Evolutionary conservation across 352 stramenopile species (phyloP).

Genomic region (Aphanomyces euteiches): DNA sequence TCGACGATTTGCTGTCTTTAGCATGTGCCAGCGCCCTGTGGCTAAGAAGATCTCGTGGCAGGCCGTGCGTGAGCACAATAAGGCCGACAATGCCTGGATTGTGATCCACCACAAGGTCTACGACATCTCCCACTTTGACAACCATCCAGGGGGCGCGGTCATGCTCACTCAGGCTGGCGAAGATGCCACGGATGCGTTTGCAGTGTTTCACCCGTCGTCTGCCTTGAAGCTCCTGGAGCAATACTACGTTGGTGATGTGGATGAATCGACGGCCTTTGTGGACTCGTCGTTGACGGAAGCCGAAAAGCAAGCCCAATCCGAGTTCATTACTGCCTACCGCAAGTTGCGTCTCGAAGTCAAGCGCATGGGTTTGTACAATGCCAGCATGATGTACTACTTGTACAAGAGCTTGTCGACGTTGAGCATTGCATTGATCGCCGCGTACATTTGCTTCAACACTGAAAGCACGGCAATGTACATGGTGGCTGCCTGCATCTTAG

Average conservation of each 20-base stretch:
- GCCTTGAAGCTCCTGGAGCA: conserved; percentile 93
- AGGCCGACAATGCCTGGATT: conserved; percentile 76
- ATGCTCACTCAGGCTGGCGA: conserved; percentile 97
- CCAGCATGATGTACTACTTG: conserved; percentile 87
- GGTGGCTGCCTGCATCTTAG: conserved; percentile 88
- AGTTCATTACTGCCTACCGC: conserved; percentile 96
- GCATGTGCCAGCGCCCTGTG: background rate
- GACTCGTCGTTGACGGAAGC: conserved; percentile 41
- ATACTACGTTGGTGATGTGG: conserved; percentile 96
- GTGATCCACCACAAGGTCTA: conserved; percentile 91
- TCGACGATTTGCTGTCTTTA: conserved; percentile 3
- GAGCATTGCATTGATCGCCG: conserved; percentile 78
- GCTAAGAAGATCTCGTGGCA: conserved; percentile 61
- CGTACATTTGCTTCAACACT: conserved; percentile 84
- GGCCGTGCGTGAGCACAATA: conserved; percentile 74
- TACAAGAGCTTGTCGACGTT: conserved; percentile 95
- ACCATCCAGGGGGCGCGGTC: conserved; percentile 86
- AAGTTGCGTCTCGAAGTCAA: conserved; percentile 93
- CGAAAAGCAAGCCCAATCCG: conserved; percentile 62
- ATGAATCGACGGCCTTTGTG: conserved; percentile 53
- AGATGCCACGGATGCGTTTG: conserved; percentile 98
- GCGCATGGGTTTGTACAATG: conserved; percentile 93
- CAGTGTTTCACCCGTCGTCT: conserved; percentile 93
- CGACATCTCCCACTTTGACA: conserved; percentile 83
- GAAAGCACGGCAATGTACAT: conserved; percentile 87